Conservation (phyloP, 768 basidiomycete species). For the Hirschioporus abietinus region DNA sequence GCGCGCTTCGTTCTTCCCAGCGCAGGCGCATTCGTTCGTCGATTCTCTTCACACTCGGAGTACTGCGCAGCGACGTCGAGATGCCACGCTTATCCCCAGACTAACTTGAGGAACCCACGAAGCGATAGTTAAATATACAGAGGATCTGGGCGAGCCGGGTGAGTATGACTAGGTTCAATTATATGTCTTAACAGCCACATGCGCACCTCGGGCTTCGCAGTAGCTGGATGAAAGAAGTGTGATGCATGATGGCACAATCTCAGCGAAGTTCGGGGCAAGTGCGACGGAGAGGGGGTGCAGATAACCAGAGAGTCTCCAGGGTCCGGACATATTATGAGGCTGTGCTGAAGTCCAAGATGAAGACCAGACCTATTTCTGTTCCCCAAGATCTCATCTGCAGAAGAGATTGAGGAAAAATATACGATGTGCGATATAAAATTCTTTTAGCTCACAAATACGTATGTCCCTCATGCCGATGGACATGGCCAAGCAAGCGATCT, state of each 20-base stretch:
- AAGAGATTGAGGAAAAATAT: background rate
- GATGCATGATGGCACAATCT: background rate
- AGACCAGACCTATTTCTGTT: background rate
- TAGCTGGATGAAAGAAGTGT: background rate
- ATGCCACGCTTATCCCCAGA: no score
- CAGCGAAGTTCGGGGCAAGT: background rate
- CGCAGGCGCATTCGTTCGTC: no score
- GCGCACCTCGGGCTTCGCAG: background rate
- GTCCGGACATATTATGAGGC: background rate
- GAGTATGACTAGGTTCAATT: no score
- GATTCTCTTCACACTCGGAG: no score
- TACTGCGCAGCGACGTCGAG: no score
- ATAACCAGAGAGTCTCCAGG: background rate
- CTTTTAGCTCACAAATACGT: background rate
- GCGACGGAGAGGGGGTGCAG: background rate
- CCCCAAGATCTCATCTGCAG: background rate
- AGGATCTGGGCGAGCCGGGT: no score
- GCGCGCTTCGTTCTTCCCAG: no score
- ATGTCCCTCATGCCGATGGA: background rate
- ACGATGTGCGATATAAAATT: background rate
- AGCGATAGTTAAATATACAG: no score
- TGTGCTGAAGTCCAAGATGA: background rate
- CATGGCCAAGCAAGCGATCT: background rate
- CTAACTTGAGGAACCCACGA: no score
- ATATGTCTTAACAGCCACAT: background rate